Base-by-base conservation (phyloP, 2,329 filamentous ascomycete genomes). In the Byssothecium circinans region DNA sequence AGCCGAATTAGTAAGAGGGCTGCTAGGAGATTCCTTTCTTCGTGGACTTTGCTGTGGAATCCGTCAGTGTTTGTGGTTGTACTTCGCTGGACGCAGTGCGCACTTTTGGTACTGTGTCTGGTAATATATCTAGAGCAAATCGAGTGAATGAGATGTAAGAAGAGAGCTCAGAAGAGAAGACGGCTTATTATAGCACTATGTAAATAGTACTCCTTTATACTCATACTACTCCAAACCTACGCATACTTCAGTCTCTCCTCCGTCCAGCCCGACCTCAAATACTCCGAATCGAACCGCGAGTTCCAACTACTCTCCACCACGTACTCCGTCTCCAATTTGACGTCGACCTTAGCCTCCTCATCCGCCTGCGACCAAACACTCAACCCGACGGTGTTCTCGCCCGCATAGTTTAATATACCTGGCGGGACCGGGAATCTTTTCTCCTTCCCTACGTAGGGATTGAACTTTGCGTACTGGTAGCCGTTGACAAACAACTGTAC, bases 401-500 rank as follows among this genome's bases (percentile, higher is more conserved):
- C 83, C 6, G 67, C 65, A 49, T 84, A 83, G 58, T 85, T 74
- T 8, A 85, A 64, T 4, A 85, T 71, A 0, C 83, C 82, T 0
- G 79, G 78, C 1, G 81, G 82, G 2, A 86, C 79, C 1, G 83
- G 82, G 56, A 82, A 86, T 14, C 75, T 71, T 14, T 79, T 73
- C 68, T 86, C 82, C 38, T 83, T 80, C 0, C 83, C 83, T 32
- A 86, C 81, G 41, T 79, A 76, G 0, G 82, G 81, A 49, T 80
- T 78, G 57, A 78, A 85, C 7, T 80, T 75, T 2, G 79, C 82
- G 54, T 83, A 85, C 58, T 85, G 82, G 56, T 85, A 86, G 0
- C 83, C 83, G 45, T 86, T 86, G n/a, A 85, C 76, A 45, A 82
- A 85, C 2, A 86, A 62, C 56, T 83, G 75, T 0, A 77, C 79